Conservation (phyloP, 805 yeast species). For the Candida xyloterini region DNA sequence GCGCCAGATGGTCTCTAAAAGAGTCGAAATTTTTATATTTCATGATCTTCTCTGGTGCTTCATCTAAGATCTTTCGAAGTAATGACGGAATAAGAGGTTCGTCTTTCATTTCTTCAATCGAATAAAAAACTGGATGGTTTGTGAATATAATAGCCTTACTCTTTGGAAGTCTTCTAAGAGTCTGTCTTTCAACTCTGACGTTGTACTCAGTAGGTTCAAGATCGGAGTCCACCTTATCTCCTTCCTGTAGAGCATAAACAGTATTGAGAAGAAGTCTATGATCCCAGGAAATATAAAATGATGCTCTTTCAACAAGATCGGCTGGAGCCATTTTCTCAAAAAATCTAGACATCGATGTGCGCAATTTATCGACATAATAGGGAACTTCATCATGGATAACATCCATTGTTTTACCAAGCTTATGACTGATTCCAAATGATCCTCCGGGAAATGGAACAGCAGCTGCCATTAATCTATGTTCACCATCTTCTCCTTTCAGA, state of each 20-base stretch:
- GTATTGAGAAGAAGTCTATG: conserved; percentile 55
- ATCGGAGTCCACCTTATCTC: conserved; percentile 45
- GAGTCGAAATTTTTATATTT: conserved; percentile 61
- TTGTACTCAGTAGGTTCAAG: conserved; percentile 51
- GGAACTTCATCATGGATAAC: conserved; percentile 68
- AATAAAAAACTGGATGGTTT: conserved; percentile 74
- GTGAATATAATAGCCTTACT: conserved; percentile 66
- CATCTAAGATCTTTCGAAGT: conserved; percentile 57
- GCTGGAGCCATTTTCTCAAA: conserved; percentile 57
- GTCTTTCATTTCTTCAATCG: conserved; percentile 77
- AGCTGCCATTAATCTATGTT: conserved; percentile 65
- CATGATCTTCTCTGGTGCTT: conserved; percentile 63
- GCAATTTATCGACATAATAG: conserved; percentile 60
- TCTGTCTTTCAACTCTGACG: conserved; percentile 72
- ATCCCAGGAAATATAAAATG: conserved; percentile 76
- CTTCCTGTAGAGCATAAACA: conserved; percentile 47
- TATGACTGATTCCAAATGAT: conserved; percentile 58
- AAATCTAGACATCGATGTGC: conserved; percentile 73
- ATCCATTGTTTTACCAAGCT: conserved; percentile 61
- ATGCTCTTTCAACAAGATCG: conserved; percentile 69
- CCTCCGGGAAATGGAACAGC: conserved; percentile 83
- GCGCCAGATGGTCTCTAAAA: conserved; percentile 56
- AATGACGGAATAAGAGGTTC: conserved; percentile 73
- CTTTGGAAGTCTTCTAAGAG: conserved; percentile 64
- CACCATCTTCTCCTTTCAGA: conserved; percentile 48